Evolutionary conservation across 257 asterid species (phyloP).

Genomic region (Jacaranda copaia): DNA sequence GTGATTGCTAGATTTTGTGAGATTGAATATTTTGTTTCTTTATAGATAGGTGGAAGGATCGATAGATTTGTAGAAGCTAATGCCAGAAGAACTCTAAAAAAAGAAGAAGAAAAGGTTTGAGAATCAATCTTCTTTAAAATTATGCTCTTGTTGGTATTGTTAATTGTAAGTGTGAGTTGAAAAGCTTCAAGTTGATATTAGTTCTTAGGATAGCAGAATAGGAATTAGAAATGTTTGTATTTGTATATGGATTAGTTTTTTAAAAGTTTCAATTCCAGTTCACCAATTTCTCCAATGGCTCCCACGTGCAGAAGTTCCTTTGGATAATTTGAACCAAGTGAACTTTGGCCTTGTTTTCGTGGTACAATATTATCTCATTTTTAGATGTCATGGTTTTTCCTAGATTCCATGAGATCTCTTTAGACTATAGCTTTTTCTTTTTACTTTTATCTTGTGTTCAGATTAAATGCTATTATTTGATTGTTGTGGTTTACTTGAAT

Average conservation of each 20-base stretch:
- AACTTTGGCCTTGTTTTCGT: constrained; percentile 22
- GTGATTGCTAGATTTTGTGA: constrained; percentile 2
- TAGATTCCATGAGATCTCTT: background rate
- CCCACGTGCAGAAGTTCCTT: background rate
- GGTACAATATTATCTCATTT: background rate
- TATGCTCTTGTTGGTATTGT: background rate
- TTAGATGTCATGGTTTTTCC: background rate
- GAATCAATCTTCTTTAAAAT: background rate
- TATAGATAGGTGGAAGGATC: constrained; percentile 41
- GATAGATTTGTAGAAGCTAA: constrained; percentile 56
- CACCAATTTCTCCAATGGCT: background rate
- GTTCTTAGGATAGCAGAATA: background rate
- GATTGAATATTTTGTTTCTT: background rate
- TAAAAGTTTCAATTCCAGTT: background rate
- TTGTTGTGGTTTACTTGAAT: background rate
- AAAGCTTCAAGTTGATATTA: background rate
- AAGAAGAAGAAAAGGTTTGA: constrained; percentile 93
- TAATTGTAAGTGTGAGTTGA: background rate
- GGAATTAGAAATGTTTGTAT: constrained; percentile 1
- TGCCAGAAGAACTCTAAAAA: constrained; percentile 80
- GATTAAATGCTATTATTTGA: constrained; percentile 12
- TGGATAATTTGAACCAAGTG: background rate
- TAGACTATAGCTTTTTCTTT: no score
- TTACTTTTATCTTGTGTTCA: background rate
- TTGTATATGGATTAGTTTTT: constrained; percentile 24